A percentile compares a stretch with the other conserved stretches of the same genome.
phyloP scores from a whole-genome alignment of 768 basidiomycete genomes.

The Myochromella boudieri region DNA sequence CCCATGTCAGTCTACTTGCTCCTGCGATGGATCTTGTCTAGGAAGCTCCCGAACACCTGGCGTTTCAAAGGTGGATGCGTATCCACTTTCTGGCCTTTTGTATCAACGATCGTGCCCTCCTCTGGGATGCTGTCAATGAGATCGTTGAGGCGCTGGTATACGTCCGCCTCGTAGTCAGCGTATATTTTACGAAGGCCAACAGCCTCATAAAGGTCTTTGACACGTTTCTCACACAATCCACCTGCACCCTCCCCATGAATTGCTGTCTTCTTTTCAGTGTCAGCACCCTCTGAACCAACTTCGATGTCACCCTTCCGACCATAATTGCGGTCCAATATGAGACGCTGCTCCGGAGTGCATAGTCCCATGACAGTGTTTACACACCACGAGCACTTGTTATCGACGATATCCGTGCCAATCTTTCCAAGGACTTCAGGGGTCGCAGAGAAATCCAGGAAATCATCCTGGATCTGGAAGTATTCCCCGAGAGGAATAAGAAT shows the following conservation, averaged over 20 bases:
- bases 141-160: conserved; percentile 62
- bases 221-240: conserved; percentile 45
- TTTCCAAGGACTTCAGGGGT: conserved; percentile 93
- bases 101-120: conserved; percentile 28
- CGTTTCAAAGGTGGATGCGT: conserved; percentile 40
- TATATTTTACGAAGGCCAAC: conserved; percentile 69
- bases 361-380: conserved; percentile 80
- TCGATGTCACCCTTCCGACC: conserved; percentile 39
- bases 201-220: conserved; percentile 67
- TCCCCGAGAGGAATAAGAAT: conserved; percentile 93
- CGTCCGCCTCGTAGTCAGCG: conserved; percentile 73
- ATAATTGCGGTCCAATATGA: conserved; percentile 55
- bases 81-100: conserved; percentile 24
- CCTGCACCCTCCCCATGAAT: conserved; percentile 37
- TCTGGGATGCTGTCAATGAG: conserved; percentile 79
- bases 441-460: conserved; percentile 92
- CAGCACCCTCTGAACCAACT: conserved; percentile 20
- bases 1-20: too few relatives aligned
- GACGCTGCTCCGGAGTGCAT: conserved; percentile 55
- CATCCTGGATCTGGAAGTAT: conserved; percentile 99
- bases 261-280: conserved; percentile 12
- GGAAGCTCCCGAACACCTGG: conserved; percentile 81
- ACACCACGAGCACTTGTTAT: conserved; percentile 99
- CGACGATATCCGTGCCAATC: conserved; percentile 96
- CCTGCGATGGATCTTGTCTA: conserved; percentile 81